Evolutionary conservation across 2,329 filamentous ascomycete species (phyloP).

Genomic region (Calycina herbarum): DNA sequence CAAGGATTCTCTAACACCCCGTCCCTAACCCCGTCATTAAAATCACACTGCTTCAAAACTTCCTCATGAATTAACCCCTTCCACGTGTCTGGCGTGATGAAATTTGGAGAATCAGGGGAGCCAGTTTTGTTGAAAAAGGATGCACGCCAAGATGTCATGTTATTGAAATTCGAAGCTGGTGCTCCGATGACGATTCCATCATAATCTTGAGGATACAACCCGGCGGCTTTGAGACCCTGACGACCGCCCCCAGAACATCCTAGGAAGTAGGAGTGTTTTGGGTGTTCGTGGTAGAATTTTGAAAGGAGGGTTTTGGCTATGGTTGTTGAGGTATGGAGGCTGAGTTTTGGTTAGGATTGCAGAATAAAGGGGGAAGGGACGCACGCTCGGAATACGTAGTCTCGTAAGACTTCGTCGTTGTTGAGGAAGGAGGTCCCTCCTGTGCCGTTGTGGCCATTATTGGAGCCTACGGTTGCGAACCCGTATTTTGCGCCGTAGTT

Average conservation of each 20-base stretch:
- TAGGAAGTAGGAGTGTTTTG: conserved; percentile 44
- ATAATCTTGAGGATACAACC: conserved; percentile 45
- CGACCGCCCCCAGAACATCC: conserved; percentile 50
- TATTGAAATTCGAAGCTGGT: conserved; percentile 35
- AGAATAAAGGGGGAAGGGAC: not conserved
- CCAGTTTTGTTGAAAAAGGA: conserved; percentile 14
- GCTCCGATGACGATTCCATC: conserved; percentile 39
- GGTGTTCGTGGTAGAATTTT: conserved; percentile 4
- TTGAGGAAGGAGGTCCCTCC: conserved; percentile 23
- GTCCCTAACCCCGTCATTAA: conserved; percentile 48
- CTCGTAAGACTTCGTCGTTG: conserved; percentile 27
- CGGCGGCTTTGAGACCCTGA: conserved; percentile 48
- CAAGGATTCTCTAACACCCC: conserved; percentile 44
- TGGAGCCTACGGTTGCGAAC: conserved; percentile 30
- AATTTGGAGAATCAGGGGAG: conserved; percentile 1
- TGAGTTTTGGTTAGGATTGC: not conserved
- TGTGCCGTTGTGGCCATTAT: conserved; percentile 33
- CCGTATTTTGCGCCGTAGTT: conserved; percentile 25
- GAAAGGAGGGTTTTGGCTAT: conserved; percentile 4
- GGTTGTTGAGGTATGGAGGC: conserved; percentile 11
- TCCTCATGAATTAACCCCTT: conserved; percentile 37
- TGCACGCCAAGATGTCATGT: conserved; percentile 13
- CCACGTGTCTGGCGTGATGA: conserved; percentile 8
- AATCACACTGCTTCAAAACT: conserved; percentile 50
- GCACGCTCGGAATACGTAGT: conserved; percentile 30